phyloP scores from a whole-genome alignment of 768 basidiomycete species.

The Omphalotus guepiniiformis region DNA sequence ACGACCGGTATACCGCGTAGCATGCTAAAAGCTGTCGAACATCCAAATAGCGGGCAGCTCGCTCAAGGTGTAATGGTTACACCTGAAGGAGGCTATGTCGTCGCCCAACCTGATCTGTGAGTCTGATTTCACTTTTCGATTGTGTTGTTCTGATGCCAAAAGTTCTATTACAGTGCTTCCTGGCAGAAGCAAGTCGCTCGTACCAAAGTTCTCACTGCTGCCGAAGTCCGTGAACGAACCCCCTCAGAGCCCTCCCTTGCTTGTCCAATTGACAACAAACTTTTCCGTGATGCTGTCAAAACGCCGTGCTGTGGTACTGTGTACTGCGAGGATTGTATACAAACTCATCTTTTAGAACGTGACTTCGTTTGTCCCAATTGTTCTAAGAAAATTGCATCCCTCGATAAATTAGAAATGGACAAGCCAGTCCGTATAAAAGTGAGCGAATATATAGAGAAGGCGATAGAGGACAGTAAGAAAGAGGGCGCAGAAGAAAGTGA shows the following conservation, averaged over 20 bases:
- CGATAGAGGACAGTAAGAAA: conserved; percentile 72
- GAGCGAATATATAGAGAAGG: conserved; percentile 75
- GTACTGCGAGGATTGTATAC: conserved; percentile 98
- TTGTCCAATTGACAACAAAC: conserved; percentile 90
- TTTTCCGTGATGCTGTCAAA: conserved; percentile 91
- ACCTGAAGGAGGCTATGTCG: conserved; percentile 96
- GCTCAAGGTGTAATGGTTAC: conserved; percentile 96
- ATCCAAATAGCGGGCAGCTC: conserved; percentile 64
- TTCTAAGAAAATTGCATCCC: conserved; percentile 77
- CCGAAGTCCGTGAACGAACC: conserved; percentile 82
- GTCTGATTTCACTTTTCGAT: conserved; percentile 30
- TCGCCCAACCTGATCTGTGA: conserved; percentile 94
- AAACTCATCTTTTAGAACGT: conserved; percentile 88
- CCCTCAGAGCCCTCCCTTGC: conserved; percentile 76
- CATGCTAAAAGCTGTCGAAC: conserved; percentile 95
- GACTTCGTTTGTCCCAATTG: conserved; percentile 95
- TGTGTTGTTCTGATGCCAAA: background rate
- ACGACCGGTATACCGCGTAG: conserved; percentile 98
- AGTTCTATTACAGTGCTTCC: conserved; percentile 54
- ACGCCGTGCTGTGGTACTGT: conserved; percentile 90
- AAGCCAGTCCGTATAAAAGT: conserved; percentile 76
- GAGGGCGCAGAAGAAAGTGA: conserved; percentile 48
- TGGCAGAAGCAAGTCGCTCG: conserved; percentile 92
- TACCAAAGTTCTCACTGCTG: conserved; percentile 75
- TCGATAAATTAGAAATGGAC: conserved; percentile 84